Percentiles rank a stretch among this genome's conserved stretches.
Evolutionary conservation across 768 basidiomycete genomes (phyloP).

Genomic region (Lactifluus rugatus): DNA sequence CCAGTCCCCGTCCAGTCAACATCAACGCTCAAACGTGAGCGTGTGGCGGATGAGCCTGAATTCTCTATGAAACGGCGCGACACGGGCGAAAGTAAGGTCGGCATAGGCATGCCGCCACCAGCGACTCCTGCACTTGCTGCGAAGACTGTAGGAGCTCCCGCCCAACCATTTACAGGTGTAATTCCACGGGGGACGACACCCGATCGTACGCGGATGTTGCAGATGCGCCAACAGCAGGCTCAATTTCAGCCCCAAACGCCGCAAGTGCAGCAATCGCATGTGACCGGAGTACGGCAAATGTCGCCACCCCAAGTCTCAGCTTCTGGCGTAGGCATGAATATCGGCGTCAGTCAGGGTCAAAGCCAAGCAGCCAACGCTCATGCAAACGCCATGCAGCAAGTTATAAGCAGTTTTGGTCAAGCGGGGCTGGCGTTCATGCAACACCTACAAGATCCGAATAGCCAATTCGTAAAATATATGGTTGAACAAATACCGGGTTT

Average conservation of each 20-base stretch:
- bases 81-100: slow-evolving; percentile 50
- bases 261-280: slow-evolving; percentile 3
- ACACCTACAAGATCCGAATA: slow-evolving; percentile 19
- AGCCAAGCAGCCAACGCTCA: background rate
- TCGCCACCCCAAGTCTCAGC: slow-evolving; percentile 10
- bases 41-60: slow-evolving; percentile 42
- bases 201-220: slow-evolving; percentile 7
- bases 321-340: background rate
- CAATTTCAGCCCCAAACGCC: slow-evolving; percentile 6
- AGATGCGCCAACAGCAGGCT: slow-evolving; percentile 14
- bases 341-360: background rate
- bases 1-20: slow-evolving; percentile 18
- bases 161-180: background rate
- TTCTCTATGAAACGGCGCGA: slow-evolving; percentile 55
- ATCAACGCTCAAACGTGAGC: slow-evolving; percentile 49
- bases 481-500: slow-evolving; percentile 16
- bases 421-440: slow-evolving; percentile 14
- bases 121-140: slow-evolving; percentile 3
- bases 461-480: slow-evolving; percentile 18
- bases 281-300: slow-evolving; percentile 11
- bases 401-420: slow-evolving; percentile 3
- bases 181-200: background rate
- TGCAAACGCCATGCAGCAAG: slow-evolving; percentile 3
- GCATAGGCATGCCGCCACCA: slow-evolving; percentile 26
- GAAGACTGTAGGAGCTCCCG: slow-evolving; percentile 3